Conservation (phyloP, 306 rosid species). For the Vicia sativa region DNA sequence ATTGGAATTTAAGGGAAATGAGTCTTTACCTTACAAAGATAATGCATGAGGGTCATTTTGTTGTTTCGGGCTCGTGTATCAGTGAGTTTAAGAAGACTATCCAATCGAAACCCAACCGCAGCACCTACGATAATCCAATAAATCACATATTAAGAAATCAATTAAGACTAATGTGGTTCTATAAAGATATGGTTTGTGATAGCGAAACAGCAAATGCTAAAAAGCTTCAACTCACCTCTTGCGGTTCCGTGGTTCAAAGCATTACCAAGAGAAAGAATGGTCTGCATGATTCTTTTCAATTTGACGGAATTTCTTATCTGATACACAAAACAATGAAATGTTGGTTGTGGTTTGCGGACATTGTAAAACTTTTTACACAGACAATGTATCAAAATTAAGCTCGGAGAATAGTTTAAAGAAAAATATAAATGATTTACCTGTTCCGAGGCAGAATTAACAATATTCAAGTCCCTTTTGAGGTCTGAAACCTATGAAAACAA, state of each 20-base stretch:
- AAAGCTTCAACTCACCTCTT: conserved; percentile 70
- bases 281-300: conserved; percentile 98
- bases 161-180: conserved; percentile 19
- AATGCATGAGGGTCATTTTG: conserved; percentile 99
- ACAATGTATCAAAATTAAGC: neutral
- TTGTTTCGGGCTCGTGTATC: conserved; percentile 89
- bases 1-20: conserved; percentile 15
- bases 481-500: conserved; percentile 66
- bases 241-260: conserved; percentile 99
- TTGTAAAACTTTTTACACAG: neutral
- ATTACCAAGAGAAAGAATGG: conserved; percentile 96
- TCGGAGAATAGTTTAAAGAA: conserved; percentile 16
- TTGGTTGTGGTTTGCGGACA: neutral
- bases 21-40: conserved; percentile 91
- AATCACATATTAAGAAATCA: conserved; percentile 29
- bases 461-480: conserved; percentile 73
- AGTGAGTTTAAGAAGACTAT: conserved; percentile 94
- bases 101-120: conserved; percentile 97
- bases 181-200: neutral
- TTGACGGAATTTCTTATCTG: conserved; percentile 92
- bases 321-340: conserved; percentile 40
- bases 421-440: conserved; percentile 56
- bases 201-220: conserved; percentile 26
- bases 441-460: conserved; percentile 78
- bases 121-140: conserved; percentile 60